Base-by-base conservation (phyloP, 345 rosid species). In the Raphanus raphanistrum region DNA sequence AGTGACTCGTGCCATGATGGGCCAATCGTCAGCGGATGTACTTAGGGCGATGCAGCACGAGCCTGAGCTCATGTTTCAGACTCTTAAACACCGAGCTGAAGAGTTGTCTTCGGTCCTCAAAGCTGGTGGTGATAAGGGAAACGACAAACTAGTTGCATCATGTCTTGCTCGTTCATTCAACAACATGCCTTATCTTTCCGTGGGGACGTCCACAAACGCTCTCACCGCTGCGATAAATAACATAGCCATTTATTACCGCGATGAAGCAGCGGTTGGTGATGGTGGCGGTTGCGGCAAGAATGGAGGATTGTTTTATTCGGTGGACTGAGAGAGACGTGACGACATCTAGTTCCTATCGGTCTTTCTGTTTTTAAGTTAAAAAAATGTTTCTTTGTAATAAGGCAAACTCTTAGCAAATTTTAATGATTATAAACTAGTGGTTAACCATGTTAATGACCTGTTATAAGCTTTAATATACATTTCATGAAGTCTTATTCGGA, bases 41-140 rank as follows among this genome's bases (percentile, higher is more conserved):
- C 98, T 94, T 82, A 90, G 97, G 52, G 90, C 87, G 58, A 84
- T 90, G 97, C 97, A 87, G 86, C 94, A 92, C 55, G 95, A 94
- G 92, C 98, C 98, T 27, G 90, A 89, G 86, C 91, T 94, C 77
- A 94, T 94, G 97, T 86, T 86, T 65, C 84, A 92, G 87, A 89
- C 96, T 7, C 93, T 94, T 74, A 89, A 90, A 89, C 92, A 89
- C 84, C 90, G 98, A 3, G 96, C 91, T 0, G 94, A 87, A 66
- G 90, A 82, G 74, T 78, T 58, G 32, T 78, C 81, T 28, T 87
- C 78, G 4, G 74, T 63, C 38, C 11, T 28, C 38, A 79, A 79
- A 43, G 71, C 79, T 13, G 65, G 80, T 79, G 82, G 64, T 32
- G 82, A 61, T 66, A 58, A 66, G 4, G 78, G 75, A 33, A 84